These are phyloP conservation scores for Leucocoprinus birnbaumii DNA, from an alignment of 768 basidiomycete genomes.

Conservation along the genomic window DNA sequence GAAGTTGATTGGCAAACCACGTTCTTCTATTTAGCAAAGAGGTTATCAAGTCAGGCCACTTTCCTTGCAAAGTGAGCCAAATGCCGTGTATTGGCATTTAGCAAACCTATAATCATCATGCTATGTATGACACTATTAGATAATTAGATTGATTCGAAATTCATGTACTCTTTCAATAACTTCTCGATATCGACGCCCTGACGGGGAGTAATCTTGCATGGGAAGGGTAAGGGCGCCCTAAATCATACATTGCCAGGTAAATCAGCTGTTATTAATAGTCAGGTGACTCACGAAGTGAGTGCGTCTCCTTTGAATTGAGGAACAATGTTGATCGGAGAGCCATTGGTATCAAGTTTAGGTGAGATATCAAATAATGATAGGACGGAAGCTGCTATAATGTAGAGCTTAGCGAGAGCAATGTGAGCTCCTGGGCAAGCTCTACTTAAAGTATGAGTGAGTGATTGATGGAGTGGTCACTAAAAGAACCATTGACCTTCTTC, in stretches of 20 bases:
- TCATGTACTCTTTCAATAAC: slow-evolving; percentile 1
- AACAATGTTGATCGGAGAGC: slow-evolving; percentile 20
- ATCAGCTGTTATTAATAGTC: not conserved
- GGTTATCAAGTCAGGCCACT: no score
- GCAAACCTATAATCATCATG: no score
- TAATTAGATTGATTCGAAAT: slow-evolving; percentile 1
- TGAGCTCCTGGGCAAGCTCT: slow-evolving; percentile 19
- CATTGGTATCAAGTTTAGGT: slow-evolving; percentile 22
- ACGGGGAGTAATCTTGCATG: slow-evolving; percentile 2
- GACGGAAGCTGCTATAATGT: slow-evolving; percentile 16
- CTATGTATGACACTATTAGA: no score
- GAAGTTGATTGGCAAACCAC: no score
- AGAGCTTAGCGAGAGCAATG: slow-evolving; percentile 17
- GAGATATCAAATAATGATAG: slow-evolving; percentile 17
- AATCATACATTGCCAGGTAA: not conserved
- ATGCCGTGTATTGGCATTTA: no score
- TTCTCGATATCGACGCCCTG: not conserved
- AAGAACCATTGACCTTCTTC: no score
- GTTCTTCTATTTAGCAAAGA: no score
- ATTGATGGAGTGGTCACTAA: no score
- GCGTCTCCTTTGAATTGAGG: slow-evolving; percentile 14
- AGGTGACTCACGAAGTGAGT: not conserved
- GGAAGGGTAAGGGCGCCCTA: not conserved
- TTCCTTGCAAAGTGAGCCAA: no score
- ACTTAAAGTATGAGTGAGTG: no score